phyloP scores from a whole-genome alignment of 2,329 filamentous ascomycete genomes.

The Magnaporthales sp. region DNA sequence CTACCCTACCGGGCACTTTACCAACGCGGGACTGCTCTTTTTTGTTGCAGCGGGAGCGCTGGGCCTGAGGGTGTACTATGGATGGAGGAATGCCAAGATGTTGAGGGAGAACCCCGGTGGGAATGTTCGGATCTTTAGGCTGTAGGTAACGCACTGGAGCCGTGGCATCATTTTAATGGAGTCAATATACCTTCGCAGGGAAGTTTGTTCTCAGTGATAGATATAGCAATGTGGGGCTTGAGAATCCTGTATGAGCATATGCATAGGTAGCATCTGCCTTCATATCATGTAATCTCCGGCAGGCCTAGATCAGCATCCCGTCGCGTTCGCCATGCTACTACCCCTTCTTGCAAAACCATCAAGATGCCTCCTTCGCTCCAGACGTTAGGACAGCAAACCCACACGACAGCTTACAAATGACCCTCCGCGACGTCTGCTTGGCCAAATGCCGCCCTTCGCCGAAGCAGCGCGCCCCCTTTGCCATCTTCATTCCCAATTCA shows the following conservation, averaged over 20 bases:
- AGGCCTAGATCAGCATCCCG: too few relatives aligned
- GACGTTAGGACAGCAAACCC: not conserved
- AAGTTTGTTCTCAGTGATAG: not conserved
- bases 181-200: too few relatives aligned
- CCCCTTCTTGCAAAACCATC: not conserved
- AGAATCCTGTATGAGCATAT: too few relatives aligned
- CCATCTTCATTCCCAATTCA: not conserved
- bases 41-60: slow-evolving; percentile 37
- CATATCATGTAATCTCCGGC: too few relatives aligned
- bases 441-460: not conserved
- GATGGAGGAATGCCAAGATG: slow-evolving; percentile 15
- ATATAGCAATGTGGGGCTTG: not conserved
- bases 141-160: not conserved
- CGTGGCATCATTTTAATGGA: not conserved
- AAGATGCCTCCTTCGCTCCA: too few relatives aligned
- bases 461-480: not conserved
- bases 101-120: slow-evolving; percentile 4
- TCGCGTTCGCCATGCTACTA: not conserved
- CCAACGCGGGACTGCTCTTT: slow-evolving; percentile 40
- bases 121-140: slow-evolving; percentile 7
- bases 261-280: too few relatives aligned
- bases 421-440: not conserved
- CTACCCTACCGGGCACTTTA: slow-evolving; percentile 50
- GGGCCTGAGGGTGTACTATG: slow-evolving; percentile 34
- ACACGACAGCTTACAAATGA: not conserved